A percentile compares a stretch with the other conserved stretches of the same genome.
Conservation (phyloP, 179 eudicot genomes). For the Heliamphora pulchella region DNA sequence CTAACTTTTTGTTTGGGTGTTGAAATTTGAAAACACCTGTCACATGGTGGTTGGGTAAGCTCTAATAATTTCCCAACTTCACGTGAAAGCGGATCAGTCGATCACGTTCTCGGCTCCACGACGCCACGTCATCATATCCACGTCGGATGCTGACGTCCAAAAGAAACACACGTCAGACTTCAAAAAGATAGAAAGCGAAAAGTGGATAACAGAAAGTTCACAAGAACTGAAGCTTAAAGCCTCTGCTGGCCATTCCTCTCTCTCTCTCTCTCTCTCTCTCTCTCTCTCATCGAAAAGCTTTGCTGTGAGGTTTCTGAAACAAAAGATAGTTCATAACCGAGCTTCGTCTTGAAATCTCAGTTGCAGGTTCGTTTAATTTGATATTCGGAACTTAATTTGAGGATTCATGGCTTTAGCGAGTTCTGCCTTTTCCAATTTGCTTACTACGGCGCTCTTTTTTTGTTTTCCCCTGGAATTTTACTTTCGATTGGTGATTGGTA, state of each 20-base stretch:
- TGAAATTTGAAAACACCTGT: no score
- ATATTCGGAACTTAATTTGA: not conserved
- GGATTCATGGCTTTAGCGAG: no score
- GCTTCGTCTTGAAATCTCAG: not conserved
- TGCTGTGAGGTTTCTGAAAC: not conserved
- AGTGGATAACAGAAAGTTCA: not conserved
- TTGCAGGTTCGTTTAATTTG: conserved; percentile 7
- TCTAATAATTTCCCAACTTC: no score
- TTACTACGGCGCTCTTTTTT: not conserved
- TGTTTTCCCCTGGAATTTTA: not conserved
- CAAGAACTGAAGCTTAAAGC: not conserved
- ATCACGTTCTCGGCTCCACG: not conserved
- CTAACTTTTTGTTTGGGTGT: no score
- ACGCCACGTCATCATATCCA: conserved; percentile 6
- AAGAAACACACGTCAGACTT: not conserved
- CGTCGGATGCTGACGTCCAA: not conserved
- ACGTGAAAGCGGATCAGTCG: not conserved
- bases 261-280: not conserved
- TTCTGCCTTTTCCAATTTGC: not conserved
- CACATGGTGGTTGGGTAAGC: no score
- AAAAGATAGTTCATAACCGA: not conserved
- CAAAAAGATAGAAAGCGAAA: not conserved
- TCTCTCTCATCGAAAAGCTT: not conserved
- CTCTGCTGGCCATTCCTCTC: not conserved
- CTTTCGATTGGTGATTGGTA: no score